phyloP scores from a whole-genome alignment of 2,329 filamentous ascomycete genomes.

The Lasiodiplodia sp. region DNA sequence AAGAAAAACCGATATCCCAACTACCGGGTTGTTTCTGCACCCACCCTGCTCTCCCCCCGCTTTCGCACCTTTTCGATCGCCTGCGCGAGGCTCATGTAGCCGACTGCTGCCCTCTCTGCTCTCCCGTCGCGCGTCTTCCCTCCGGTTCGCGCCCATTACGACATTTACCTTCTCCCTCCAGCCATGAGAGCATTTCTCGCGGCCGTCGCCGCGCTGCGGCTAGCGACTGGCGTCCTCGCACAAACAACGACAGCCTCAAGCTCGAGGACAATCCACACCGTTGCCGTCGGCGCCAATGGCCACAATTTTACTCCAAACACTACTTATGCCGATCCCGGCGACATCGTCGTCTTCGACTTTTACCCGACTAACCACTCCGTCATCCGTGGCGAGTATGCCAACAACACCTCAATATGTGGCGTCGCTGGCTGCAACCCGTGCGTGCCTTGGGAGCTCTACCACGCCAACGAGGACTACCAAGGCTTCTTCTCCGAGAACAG shows the following conservation, averaged over 20 bases:
- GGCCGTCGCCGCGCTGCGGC: not conserved
- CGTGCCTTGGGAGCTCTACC: conserved; percentile 45
- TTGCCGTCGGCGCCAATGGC: conserved; percentile 47
- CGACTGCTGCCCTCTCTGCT: not conserved
- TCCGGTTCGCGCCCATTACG: not conserved
- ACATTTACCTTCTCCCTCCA: no score
- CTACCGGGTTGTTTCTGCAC: not conserved
- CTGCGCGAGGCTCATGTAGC: conserved; percentile 15
- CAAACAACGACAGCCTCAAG: not conserved
- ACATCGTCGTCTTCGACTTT: conserved; percentile 49
- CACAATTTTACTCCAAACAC: conserved; percentile 47
- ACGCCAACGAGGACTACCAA: conserved; percentile 37
- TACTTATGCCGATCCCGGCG: conserved; percentile 46
- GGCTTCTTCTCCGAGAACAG: conserved; percentile 45
- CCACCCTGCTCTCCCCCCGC: not conserved
- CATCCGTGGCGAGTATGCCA: conserved; percentile 47
- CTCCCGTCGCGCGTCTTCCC: not conserved
- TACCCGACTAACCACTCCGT: conserved; percentile 54
- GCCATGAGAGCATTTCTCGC: conserved; percentile 6
- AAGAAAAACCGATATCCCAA: conserved; percentile 1
- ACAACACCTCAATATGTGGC: conserved; percentile 16
- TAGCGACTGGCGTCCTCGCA: conserved; percentile 1
- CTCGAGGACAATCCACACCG: conserved; percentile 37
- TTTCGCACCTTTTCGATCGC: not conserved
- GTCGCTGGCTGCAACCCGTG: conserved; percentile 43